Evolutionary conservation across 345 rosid species (phyloP).

Genomic region (Eucalyptus fibrosa): DNA sequence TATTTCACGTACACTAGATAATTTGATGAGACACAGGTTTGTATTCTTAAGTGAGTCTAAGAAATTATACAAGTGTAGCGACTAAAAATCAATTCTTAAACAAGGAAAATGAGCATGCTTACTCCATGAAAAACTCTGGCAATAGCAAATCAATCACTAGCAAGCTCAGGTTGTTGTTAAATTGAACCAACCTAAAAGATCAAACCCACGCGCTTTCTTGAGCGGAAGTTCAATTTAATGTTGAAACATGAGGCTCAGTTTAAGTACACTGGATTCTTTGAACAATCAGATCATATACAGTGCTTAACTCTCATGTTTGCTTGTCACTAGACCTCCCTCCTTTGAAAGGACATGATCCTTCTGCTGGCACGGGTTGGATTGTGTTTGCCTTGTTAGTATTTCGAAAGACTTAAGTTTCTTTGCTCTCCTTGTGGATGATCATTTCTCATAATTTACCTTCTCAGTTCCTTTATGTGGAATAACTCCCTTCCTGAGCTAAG

Average conservation of each 20-base stretch:
- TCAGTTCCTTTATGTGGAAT: too few relatives aligned
- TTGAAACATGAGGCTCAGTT: not conserved
- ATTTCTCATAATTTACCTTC: too few relatives aligned
- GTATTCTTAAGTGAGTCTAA: not conserved
- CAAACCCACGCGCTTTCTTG: not conserved
- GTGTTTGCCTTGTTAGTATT: too few relatives aligned
- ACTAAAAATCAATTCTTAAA: not conserved
- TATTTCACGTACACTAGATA: not conserved
- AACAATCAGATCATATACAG: not conserved
- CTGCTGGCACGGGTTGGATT: too few relatives aligned
- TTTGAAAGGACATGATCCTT: too few relatives aligned
- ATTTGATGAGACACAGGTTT: not conserved
- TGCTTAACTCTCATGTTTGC: not conserved
- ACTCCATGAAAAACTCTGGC: not conserved
- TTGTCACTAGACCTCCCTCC: too few relatives aligned
- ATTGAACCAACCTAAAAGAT: not conserved
- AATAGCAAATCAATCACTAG: not conserved
- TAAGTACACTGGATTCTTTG: not conserved
- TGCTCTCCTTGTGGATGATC: too few relatives aligned
- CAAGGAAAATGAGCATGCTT: not conserved
- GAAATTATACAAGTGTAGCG: not conserved
- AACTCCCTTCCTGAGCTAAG: too few relatives aligned
- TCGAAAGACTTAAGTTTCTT: too few relatives aligned
- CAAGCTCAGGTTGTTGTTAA: not conserved
- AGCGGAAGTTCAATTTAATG: not conserved